phyloP scores from a whole-genome alignment of 2,329 filamentous ascomycete genomes.

The Fusarium buharicum region DNA sequence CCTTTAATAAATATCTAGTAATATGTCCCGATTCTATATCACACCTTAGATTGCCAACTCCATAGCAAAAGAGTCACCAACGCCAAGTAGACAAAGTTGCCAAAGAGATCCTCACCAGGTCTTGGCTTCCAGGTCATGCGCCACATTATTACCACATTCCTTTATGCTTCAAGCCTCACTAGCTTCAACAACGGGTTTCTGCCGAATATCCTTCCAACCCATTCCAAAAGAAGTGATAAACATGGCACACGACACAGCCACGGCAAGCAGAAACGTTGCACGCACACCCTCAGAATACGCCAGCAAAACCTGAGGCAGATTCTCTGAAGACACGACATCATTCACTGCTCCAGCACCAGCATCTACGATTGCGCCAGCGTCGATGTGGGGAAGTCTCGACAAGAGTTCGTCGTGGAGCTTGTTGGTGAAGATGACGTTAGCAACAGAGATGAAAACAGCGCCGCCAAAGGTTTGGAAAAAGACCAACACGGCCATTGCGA shows the following conservation, averaged over 20 bases:
- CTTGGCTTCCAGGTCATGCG: too few species aligned
- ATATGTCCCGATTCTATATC: neutral
- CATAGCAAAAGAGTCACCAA: too few species aligned
- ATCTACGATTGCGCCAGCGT: slow-evolving; percentile 49
- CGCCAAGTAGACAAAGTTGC: too few species aligned
- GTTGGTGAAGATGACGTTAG: slow-evolving; percentile 47
- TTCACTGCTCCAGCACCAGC: slow-evolving; percentile 57
- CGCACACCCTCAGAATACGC: slow-evolving; percentile 54
- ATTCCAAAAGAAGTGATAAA: slow-evolving; percentile 56
- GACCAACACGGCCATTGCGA: slow-evolving; percentile 45
- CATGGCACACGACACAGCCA: slow-evolving; percentile 45
- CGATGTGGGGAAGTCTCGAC: slow-evolving; percentile 45
- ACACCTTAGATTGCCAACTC: too few species aligned
- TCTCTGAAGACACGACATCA: slow-evolving; percentile 43
- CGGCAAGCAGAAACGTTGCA: slow-evolving; percentile 46
- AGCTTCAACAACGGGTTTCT: slow-evolving; percentile 41
- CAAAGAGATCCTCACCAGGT: too few species aligned
- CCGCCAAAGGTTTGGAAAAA: slow-evolving; percentile 51
- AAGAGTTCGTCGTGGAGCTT: slow-evolving; percentile 49
- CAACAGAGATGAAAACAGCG: slow-evolving; percentile 57
- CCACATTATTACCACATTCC: neutral
- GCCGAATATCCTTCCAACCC: slow-evolving; percentile 59
- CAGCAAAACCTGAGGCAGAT: slow-evolving; percentile 51
- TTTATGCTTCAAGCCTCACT: slow-evolving; percentile 30
- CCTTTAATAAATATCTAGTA: too few species aligned